Conservation (phyloP, 345 rosid genomes). For the Bruguiera parviflora region DNA sequence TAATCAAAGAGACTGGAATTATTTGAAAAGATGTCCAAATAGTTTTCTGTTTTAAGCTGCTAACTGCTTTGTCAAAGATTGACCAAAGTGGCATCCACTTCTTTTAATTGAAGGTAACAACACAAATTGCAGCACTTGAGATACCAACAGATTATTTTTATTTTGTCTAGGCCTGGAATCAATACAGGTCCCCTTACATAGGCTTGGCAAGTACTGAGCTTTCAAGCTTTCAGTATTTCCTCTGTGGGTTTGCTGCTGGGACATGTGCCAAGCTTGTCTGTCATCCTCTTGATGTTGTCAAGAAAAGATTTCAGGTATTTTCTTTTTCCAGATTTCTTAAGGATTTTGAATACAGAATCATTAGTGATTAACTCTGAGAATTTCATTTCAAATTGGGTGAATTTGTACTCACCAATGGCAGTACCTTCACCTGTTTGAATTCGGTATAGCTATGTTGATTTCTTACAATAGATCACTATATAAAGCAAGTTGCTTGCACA, state of each 20-base stretch:
- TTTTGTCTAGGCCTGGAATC: constrained; percentile 66
- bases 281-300: constrained; percentile 97
- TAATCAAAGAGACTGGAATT: background rate
- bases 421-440: too few relatives aligned
- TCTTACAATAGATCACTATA: too few relatives aligned
- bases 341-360: background rate
- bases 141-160: constrained; percentile 2
- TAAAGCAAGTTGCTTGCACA: background rate
- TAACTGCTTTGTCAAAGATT: background rate
- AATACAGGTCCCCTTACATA: constrained; percentile 28
- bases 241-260: constrained; percentile 90
- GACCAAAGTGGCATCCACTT: background rate
- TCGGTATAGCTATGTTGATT: too few relatives aligned
- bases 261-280: constrained; percentile 99
- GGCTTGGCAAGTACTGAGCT: constrained; percentile 34
- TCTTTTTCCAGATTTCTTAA: constrained; percentile 13
- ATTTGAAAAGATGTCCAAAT: background rate
- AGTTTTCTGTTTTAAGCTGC: background rate
- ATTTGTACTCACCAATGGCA: too few relatives aligned
- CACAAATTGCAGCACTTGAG: background rate
- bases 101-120: background rate
- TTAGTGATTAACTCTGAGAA: background rate
- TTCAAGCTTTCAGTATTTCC: constrained; percentile 77
- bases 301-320: constrained; percentile 91
- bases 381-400: background rate